Evolutionary conservation across 495 filamentous ascomycete species (phyloP), one percentile per base, ranked within the genome.

Genomic region (Sabuloglossum arenarium): DNA sequence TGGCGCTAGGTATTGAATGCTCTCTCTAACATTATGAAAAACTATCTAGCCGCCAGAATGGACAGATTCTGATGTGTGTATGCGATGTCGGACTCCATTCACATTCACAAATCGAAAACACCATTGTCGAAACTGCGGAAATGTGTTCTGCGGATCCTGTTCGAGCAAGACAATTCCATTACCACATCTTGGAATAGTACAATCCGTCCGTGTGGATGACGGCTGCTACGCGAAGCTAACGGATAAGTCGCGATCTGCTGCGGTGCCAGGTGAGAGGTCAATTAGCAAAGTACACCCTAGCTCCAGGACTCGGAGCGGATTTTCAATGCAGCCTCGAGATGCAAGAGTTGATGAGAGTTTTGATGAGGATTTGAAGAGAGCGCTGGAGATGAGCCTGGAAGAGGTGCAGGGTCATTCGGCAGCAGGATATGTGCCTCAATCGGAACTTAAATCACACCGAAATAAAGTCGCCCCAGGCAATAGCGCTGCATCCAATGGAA

Each of bases 61-160:
- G 91, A 82, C 82, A 30, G 93, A 98, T 67, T 95, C 90, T 1
- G 91, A 98, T 62, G 91, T 98, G 25, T 98, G 91, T 64, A 96
- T 98, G 91, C 80, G 91, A 66, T 98, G 91, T 63, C 79, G 91
- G 57, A 95, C 89, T 24, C 67, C 88, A 6, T 98, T 98, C 63
- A 95, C 86, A 32, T 97, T 97, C 64, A 97, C 88, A 57, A 98
- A 98, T 66, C 79, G 91, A 62, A 98, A 96, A 62, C 91, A 98
- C 62, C 91, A 98, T 67, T 98, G 91, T 62, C 79, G 91, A 46
- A 98, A 98, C 64, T 98, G 91, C 62, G 91, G 91, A 24, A 94
- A 89, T 65, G 91, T 94, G 55, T 98, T 97, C 65, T 89, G 93
- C 63, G 85, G 85, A 55, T 79, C 88, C 61, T 98, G 91, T 62